These are phyloP conservation scores for Leccinum longicurvipes DNA, from an alignment of 768 basidiomycete species.

Conservation along the genomic window DNA sequence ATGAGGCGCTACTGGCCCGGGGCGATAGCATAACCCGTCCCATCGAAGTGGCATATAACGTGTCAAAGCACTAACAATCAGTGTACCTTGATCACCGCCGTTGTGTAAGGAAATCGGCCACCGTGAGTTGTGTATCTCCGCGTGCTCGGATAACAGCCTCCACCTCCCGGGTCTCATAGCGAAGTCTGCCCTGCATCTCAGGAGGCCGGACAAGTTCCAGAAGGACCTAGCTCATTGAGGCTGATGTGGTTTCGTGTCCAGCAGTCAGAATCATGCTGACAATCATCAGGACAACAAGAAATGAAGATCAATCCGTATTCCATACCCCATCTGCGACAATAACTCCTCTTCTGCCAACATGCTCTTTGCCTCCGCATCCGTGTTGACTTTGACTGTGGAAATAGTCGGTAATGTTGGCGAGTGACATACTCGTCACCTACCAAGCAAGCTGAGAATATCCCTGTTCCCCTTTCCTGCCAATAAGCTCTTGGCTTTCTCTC, in stretches of 20 bases:
- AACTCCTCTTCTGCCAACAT: slow-evolving; percentile 20
- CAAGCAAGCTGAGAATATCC: slow-evolving; percentile 35
- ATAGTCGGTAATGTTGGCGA: background rate
- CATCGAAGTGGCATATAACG: slow-evolving; percentile 13
- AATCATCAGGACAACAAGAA: background rate
- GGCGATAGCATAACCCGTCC: slow-evolving; percentile 48
- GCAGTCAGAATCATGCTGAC: slow-evolving; percentile 46
- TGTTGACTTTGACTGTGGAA: slow-evolving; percentile 26
- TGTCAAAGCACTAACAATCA: slow-evolving; percentile 13
- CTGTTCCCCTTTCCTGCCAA: slow-evolving; percentile 12
- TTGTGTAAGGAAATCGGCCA: slow-evolving; percentile 46
- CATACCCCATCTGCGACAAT: slow-evolving; percentile 20
- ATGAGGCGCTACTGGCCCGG: slow-evolving; percentile 27
- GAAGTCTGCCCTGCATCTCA: slow-evolving; percentile 56
- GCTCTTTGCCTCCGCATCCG: slow-evolving; percentile 23
- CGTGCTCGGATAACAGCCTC: slow-evolving; percentile 9
- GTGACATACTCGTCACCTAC: slow-evolving; percentile 21
- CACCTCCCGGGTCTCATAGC: slow-evolving; percentile 29
- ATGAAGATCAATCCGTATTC: background rate
- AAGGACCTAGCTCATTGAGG: slow-evolving; percentile 57
- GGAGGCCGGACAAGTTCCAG: slow-evolving; percentile 59
- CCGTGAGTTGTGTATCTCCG: slow-evolving; percentile 10
- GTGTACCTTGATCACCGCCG: slow-evolving; percentile 32
- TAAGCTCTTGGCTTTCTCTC: slow-evolving; percentile 14
- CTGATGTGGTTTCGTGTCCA: slow-evolving; percentile 62